A percentile compares a stretch with the other conserved stretches of the same genome.
These are phyloP conservation scores for Aspergillus ellipticus DNA, from an alignment of 495 filamentous ascomycete species.

Conservation along the genomic window DNA sequence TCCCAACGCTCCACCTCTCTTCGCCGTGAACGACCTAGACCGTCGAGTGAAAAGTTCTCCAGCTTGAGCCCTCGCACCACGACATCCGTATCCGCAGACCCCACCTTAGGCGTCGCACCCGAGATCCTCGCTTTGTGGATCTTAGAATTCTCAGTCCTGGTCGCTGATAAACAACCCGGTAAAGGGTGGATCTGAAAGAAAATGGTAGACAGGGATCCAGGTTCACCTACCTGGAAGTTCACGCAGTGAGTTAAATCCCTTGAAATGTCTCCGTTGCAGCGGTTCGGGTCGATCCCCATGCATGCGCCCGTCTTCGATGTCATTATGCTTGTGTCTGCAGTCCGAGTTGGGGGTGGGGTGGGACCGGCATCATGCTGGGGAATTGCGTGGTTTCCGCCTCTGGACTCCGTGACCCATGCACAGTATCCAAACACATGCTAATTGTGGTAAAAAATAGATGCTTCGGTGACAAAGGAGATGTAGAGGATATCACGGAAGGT, in stretches of 20 bases:
- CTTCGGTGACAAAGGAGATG: constrained; percentile 99
- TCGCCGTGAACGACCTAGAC: constrained; percentile 4
- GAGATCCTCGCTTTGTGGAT: constrained; percentile 7
- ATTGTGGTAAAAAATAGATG: constrained; percentile 61
- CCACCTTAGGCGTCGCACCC: constrained; percentile 10
- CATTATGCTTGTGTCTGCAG: neutral
- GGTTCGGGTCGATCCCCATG: neutral
- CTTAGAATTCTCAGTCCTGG: constrained; percentile 6
- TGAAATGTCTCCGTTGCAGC: constrained; percentile 5
- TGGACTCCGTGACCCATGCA: neutral
- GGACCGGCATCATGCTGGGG: neutral
- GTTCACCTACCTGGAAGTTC: constrained; percentile 98
- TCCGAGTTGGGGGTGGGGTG: neutral
- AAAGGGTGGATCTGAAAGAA: constrained; percentile 45
- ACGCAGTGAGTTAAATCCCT: constrained; percentile 78
- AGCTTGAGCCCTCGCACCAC: constrained; percentile 8
- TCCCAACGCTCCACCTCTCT: neutral
- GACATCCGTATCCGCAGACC: constrained; percentile 12
- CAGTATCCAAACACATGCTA: neutral
- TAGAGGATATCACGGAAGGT: constrained; percentile 99
- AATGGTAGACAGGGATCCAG: constrained; percentile 97
- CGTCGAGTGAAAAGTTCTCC: constrained; percentile 5
- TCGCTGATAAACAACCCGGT: constrained; percentile 13
- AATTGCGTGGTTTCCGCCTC: neutral
- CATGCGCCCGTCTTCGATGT: neutral